Conservation (phyloP, 805 yeast genomes). For the Hermanozyma aechmeae region DNA sequence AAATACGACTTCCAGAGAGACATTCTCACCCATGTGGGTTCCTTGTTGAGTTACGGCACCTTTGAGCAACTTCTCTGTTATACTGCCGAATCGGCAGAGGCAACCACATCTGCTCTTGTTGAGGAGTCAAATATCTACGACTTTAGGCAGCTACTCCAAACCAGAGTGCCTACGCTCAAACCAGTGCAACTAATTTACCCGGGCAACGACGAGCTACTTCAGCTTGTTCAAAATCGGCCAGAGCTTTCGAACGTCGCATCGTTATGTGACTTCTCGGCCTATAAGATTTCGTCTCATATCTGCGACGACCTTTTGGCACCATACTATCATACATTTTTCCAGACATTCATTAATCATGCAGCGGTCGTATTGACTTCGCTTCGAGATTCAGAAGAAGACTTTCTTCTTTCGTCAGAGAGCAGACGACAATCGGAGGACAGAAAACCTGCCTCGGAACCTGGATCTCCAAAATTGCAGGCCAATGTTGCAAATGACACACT, state of each 20-base stretch:
- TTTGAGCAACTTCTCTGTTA: constrained; percentile 57
- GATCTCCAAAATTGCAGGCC: too few species aligned
- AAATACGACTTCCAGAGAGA: constrained; percentile 45
- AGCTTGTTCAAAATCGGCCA: constrained; percentile 18
- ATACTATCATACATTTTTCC: constrained; percentile 42
- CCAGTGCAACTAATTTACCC: constrained; percentile 46
- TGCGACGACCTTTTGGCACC: constrained; percentile 25
- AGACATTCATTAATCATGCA: constrained; percentile 48
- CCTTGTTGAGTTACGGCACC: constrained; percentile 56
- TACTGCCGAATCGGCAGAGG: constrained; percentile 46
- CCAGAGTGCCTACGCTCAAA: constrained; percentile 48
- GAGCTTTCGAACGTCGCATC: constrained; percentile 17
- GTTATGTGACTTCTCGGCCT: constrained; percentile 18
- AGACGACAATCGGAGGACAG: constrained; percentile 29
- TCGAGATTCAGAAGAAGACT: constrained; percentile 69
- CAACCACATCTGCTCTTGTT: constrained; percentile 21
- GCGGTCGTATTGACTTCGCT: constrained; percentile 59
- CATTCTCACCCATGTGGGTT: constrained; percentile 51
- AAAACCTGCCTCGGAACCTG: too few species aligned
- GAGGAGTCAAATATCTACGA: constrained; percentile 50
- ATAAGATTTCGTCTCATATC: constrained; percentile 12
- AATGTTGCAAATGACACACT: too few species aligned
- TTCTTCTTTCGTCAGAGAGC: constrained; percentile 41
- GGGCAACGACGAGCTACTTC: constrained; percentile 24
- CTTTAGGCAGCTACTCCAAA: constrained; percentile 56